phyloP scores from a whole-genome alignment of 169 alveolate genomes.

The Cyclospora cayetanensis region DNA sequence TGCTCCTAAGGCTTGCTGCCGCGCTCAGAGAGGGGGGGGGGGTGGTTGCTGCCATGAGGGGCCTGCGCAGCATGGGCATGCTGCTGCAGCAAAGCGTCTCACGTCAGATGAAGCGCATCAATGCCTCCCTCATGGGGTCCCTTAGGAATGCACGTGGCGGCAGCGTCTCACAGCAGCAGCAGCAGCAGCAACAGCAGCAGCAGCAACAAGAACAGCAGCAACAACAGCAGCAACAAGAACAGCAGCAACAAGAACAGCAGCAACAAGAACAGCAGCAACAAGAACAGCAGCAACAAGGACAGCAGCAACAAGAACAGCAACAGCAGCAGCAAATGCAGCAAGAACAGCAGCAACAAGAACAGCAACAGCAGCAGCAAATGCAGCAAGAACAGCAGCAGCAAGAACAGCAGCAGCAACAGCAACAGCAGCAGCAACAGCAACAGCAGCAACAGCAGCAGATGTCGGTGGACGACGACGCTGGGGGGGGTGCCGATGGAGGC shows the following conservation, averaged over 20 bases:
- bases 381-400: neutral
- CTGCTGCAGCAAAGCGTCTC: neutral
- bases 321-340: neutral
- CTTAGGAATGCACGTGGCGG: neutral
- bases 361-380: neutral
- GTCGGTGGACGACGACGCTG: no score
- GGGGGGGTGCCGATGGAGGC: no score
- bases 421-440: neutral
- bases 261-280: neutral
- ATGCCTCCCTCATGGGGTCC: neutral
- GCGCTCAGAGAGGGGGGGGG: neutral
- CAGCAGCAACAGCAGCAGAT: no score
- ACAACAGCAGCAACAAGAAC: neutral
- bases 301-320: neutral
- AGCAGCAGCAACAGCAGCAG: constrained; percentile 12
- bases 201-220: neutral
- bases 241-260: neutral
- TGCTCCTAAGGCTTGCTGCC: neutral
- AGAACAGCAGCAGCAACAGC: neutral
- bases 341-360: neutral
- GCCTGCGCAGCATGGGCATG: constrained; percentile 3
- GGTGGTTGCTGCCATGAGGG: neutral
- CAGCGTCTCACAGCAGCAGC: neutral
- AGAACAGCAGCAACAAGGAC: neutral
- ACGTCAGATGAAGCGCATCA: neutral